A percentile compares a stretch with the other conserved stretches of the same genome.
Evolutionary conservation across 2,329 filamentous ascomycete genomes (phyloP).

Genomic region (Myriosclerotinia curreyana): DNA sequence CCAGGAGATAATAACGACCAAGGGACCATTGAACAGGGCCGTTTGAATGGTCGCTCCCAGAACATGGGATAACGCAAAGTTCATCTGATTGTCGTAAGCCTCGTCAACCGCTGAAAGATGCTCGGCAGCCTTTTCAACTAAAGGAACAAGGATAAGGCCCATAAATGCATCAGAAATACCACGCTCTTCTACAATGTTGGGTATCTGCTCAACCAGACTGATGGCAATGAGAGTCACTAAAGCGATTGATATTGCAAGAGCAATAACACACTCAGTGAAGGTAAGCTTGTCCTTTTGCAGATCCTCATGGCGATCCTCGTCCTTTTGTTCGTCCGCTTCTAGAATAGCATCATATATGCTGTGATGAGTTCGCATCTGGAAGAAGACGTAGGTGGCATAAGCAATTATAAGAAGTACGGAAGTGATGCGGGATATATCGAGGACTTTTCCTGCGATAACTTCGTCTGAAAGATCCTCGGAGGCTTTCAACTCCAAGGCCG

Average conservation of each 20-base stretch:
- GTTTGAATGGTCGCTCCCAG: conserved; percentile 81
- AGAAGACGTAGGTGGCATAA: conserved; percentile 65
- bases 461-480: conserved; percentile 35
- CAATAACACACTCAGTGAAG: conserved; percentile 67
- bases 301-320: conserved; percentile 62
- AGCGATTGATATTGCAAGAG: conserved; percentile 60
- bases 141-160: conserved; percentile 72
- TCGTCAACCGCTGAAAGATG: conserved; percentile 82
- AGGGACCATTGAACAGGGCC: conserved; percentile 79
- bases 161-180: conserved; percentile 57
- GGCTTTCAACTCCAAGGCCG: conserved; percentile 37
- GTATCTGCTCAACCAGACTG: conserved; percentile 70
- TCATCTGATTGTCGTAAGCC: conserved; percentile 75
- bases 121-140: conserved; percentile 84
- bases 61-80: conserved; percentile 34
- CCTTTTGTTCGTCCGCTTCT: conserved; percentile 64
- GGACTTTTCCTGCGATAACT: conserved; percentile 50
- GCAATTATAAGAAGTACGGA: conserved; percentile 68
- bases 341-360: conserved; percentile 73
- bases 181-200: conserved; percentile 52
- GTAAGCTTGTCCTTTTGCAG: conserved; percentile 66
- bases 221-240: conserved; percentile 73
- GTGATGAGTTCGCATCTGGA: conserved; percentile 73
- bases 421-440: conserved; percentile 67
- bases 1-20: conserved; percentile 83